A percentile compares a stretch with the other conserved stretches of the same genome.
These are phyloP conservation scores for Tricholoma bakamatsutake DNA, from an alignment of 768 basidiomycete species.

Conservation along the genomic window DNA sequence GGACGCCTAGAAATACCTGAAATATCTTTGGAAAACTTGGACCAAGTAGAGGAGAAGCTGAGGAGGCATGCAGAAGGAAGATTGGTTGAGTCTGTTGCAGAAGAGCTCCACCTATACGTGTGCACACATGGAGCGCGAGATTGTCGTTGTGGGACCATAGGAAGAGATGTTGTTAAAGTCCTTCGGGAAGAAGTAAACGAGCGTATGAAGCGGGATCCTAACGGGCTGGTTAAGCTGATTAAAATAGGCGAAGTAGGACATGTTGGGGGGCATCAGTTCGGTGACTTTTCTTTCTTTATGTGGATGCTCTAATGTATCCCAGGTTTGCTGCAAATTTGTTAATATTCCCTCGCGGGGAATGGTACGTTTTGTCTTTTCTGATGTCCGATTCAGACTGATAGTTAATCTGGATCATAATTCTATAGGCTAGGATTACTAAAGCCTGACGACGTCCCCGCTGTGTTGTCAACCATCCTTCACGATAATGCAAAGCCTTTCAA, in stretches of 20 bases:
- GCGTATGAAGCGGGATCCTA: slow-evolving; percentile 24
- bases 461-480: slow-evolving; percentile 42
- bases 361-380: slow-evolving; percentile 34
- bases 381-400: neutral
- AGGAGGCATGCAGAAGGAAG: slow-evolving; percentile 20
- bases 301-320: neutral
- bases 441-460: slow-evolving; percentile 46
- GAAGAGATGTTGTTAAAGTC: slow-evolving; percentile 48
- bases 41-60: slow-evolving; percentile 38
- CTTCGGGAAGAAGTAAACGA: slow-evolving; percentile 46
- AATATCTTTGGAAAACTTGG: slow-evolving; percentile 44
- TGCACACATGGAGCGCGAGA: slow-evolving; percentile 79
- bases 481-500: slow-evolving; percentile 23
- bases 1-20: slow-evolving; percentile 45
- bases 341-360: slow-evolving; percentile 68
- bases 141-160: slow-evolving; percentile 71
- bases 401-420: neutral
- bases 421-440: slow-evolving; percentile 63
- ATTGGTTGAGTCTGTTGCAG: slow-evolving; percentile 5
- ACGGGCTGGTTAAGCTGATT: slow-evolving; percentile 22
- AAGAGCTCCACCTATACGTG: slow-evolving; percentile 50
- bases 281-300: neutral
- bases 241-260: slow-evolving; percentile 67
- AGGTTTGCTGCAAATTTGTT: slow-evolving; percentile 69
- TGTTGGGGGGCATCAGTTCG: slow-evolving; percentile 75